A percentile compares a stretch with the other conserved stretches of the same genome.
phyloP scores from a whole-genome alignment of 1,139 yeast genomes.

The Hansenula sp. region DNA sequence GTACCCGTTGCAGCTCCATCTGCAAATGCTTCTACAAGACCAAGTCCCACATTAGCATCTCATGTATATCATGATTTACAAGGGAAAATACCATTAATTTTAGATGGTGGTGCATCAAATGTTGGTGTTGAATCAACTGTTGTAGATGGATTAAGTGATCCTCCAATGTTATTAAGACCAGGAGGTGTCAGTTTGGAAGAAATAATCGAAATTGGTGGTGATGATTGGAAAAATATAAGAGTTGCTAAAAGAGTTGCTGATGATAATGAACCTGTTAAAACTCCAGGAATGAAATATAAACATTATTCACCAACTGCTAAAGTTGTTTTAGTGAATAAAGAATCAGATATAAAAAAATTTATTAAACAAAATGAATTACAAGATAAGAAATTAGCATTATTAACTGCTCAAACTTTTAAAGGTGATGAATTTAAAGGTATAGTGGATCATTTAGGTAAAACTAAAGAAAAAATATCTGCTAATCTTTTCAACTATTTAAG shows the following conservation, averaged over 20 bases:
- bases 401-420: conserved; percentile 23
- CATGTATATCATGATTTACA: conserved; percentile 80
- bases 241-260: conserved; percentile 67
- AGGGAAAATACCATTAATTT: conserved; percentile 75
- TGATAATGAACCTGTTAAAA: conserved; percentile 66
- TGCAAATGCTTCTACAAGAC: conserved; percentile 93
- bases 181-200: conserved; percentile 89
- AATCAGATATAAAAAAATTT: conserved; percentile 15
- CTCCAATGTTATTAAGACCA: conserved; percentile 88
- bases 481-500: conserved; percentile 70
- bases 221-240: conserved; percentile 55
- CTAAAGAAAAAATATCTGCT: conserved; percentile 63
- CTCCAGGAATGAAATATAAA: conserved; percentile 97
- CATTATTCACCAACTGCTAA: conserved; percentile 91
- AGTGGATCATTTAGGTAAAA: conserved; percentile 48
- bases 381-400: conserved; percentile 24
- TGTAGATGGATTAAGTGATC: conserved; percentile 77
- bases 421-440: conserved; percentile 24
- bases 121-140: conserved; percentile 96
- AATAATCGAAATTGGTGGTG: conserved; percentile 59
- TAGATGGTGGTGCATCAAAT: conserved; percentile 88
- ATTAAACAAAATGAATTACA: conserved; percentile 7
- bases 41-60: conserved; percentile 84
- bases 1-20: conserved; percentile 96
- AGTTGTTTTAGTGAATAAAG: conserved; percentile 58